phyloP scores from a whole-genome alignment of 164 flowering plant genomes.

The Vitis rupestris region DNA sequence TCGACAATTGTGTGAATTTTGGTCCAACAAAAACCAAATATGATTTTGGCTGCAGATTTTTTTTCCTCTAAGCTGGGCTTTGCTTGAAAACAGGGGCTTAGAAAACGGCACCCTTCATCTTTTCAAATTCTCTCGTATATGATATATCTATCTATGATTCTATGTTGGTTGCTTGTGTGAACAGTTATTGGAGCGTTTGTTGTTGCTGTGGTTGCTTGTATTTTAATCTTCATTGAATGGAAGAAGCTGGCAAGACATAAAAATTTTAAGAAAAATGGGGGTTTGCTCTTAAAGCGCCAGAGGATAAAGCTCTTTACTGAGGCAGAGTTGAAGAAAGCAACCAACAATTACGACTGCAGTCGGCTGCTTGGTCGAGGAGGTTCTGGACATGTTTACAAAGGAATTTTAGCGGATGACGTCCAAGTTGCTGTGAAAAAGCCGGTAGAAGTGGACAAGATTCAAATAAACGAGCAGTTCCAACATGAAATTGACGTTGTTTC shows the following conservation, averaged over 20 bases:
- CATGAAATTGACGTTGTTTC: background rate
- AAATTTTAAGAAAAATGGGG: slow-evolving; percentile 3
- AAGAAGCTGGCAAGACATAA: background rate
- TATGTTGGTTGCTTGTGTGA: no score
- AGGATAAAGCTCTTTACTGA: background rate
- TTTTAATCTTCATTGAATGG: background rate
- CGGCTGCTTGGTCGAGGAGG: background rate
- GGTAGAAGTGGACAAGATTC: background rate
- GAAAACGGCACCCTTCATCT: no score
- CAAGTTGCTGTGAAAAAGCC: background rate
- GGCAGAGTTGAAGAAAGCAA: background rate
- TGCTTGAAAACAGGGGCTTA: no score
- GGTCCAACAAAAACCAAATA: no score
- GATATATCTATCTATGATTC: no score
- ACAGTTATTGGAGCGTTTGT: background rate
- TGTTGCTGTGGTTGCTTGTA: background rate
- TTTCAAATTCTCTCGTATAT: no score
- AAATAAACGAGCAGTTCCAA: background rate
- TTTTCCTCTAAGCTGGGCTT: no score
- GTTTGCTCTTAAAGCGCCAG: slow-evolving; percentile 4
- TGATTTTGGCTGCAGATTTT: no score
- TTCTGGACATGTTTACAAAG: background rate
- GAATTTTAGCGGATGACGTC: background rate
- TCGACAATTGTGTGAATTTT: background rate
- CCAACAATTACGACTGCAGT: background rate